These are phyloP conservation scores for Phytophthora chlamydospora DNA, from an alignment of 352 stramenopile genomes.

Conservation along the genomic window DNA sequence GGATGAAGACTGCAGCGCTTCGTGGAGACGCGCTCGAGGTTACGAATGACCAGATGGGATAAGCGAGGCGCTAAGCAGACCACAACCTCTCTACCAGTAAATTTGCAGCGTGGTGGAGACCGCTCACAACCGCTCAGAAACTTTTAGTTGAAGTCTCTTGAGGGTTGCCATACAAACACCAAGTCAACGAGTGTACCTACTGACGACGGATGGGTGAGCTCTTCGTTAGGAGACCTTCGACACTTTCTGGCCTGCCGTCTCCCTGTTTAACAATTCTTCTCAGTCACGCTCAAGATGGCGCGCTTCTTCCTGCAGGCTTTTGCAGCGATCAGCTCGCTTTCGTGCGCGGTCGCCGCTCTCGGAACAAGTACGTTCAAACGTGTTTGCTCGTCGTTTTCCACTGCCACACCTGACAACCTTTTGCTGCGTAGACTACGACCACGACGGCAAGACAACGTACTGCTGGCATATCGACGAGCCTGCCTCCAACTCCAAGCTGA, in stretches of 20 bases:
- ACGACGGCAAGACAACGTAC: constrained; percentile 52
- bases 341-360: constrained; percentile 29
- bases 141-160: constrained; percentile 15
- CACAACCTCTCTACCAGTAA: constrained; percentile 16
- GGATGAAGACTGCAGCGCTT: constrained; percentile 22
- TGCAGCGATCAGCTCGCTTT: constrained; percentile 12
- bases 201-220: not conserved
- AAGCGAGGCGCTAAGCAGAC: constrained; percentile 1
- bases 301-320: constrained; percentile 19
- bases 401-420: not conserved
- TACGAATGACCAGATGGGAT: constrained; percentile 35
- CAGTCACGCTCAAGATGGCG: constrained; percentile 15
- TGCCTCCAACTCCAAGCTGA: constrained; percentile 46
- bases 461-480: constrained; percentile 61
- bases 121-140: not conserved
- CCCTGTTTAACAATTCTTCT: constrained; percentile 16
- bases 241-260: not conserved
- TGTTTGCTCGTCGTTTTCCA: not conserved
- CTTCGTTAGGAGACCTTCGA: constrained; percentile 6
- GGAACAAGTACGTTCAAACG: constrained; percentile 48
- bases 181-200: constrained; percentile 26
- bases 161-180: constrained; percentile 1
- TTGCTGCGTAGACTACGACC: constrained; percentile 42
- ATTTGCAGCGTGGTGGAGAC: not conserved
- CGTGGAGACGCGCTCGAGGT: constrained; percentile 20